Evolutionary conservation across 306 rosid species (phyloP), one percentile per base, ranked within the genome.

Genomic region (Dalbergia oliveri): DNA sequence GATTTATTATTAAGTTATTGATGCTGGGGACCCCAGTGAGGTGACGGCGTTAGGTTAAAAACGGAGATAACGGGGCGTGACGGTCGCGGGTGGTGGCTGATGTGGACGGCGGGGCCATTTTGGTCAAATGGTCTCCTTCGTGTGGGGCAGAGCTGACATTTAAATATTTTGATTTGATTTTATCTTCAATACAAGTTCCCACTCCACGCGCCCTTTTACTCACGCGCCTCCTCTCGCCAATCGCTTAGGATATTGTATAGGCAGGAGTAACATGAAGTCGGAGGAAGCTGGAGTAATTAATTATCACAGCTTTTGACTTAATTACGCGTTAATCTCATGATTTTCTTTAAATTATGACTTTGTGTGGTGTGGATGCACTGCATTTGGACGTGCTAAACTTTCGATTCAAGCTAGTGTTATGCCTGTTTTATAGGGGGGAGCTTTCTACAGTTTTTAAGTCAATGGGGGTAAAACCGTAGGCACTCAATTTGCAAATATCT

Each of bases 101-200:
- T 73, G 86, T 77, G n/a, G 84, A 88, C 63, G 81, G 79, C 81
- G 79, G 86, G 86, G 78, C 82, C 76, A 67, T 65, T 75, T 75
- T 21, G 66, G 87, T 86, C 77, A 76, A 86, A 51, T 35, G 66
- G 84, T 84, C 83, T 78, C 73, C 81, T 51, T 72, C 53, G 3
- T 81, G 85, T 86, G 80, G 81, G 76, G 79, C 81, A 76, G 62
- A 54, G 78, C 79, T 70, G 67, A 67, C 79, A 80, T 81, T 66
- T 66, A 6, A 51, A 78, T 31, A 56, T 49, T 79, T 57, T 15
- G 57, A 67, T 80, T 67, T 26, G 31, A 26, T 26, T 26, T 26
- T 53, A 69, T 77, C 15, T 66, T 56, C 13, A 10, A 15, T 50
- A 0, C 41, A 23, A n/a, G 31, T 26, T 62, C 21, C 56, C 4